Evolutionary conservation across 345 rosid genomes (phyloP), one percentile per base, ranked within the genome.

Genomic region (Populus tremula): DNA sequence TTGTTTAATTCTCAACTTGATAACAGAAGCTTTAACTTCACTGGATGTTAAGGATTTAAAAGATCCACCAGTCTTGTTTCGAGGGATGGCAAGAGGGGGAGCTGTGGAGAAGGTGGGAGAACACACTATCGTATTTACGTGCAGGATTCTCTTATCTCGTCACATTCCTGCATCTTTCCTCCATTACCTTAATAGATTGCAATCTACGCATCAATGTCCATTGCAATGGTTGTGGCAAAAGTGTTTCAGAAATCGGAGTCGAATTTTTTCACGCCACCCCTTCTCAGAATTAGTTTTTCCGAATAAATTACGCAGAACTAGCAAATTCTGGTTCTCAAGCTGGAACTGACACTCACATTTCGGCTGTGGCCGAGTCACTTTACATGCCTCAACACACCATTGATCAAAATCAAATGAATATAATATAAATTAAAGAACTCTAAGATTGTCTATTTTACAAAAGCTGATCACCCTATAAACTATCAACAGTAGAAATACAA

Each of bases 11-110:
- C 27, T 25, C 27, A 25, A 25, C 27, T 25, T 27, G 27, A 27
- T 27, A 27, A 27, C 27, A 27, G 27, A 27, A 1, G 27, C 27
- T 27, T 25, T 25, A 25, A 25, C 25, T 25, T 25, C 25, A 25
- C 27, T 27, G 27, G 27, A 27, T 27, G 27, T 27, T 27, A 27
- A 27, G 1, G 27, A 27, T 27, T 27, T 27, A 27, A 27, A 27
- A 27, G 27, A 27, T 27, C 84, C 86, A 87, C 70, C 82, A 82
- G 80, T 29, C 86, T 88, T 11, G 74, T 91, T 74, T 82, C 90
- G 49, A 85, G 92, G 72, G 90, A 91, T 41, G 96, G 92, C 29
- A 91, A 81, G 71, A 84, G 92, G 56, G 96, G 94, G 5, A 20
- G 80, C 61, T 67, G 72, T 90, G 25, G 87, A 85, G 84, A 92